Evolutionary conservation across 1,139 yeast genomes (phyloP), one percentile per base, ranked within the genome.

Genomic region (Saccharomyces hybrid): DNA sequence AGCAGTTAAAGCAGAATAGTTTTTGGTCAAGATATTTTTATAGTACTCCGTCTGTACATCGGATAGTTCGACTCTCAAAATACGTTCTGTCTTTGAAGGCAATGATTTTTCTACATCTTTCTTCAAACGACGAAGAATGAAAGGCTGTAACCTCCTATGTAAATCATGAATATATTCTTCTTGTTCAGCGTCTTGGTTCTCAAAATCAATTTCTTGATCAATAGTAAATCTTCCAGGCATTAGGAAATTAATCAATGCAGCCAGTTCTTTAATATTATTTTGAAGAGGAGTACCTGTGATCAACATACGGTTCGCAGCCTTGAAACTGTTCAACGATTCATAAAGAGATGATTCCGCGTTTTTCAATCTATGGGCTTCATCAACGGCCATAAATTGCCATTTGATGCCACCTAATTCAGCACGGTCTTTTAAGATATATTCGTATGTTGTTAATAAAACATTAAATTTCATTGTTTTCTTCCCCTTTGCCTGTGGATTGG

Each of bases 11-110:
- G 99, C 99, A 28, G 89, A 73, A 69, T 93, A 93, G 71, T 95
- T 93, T 63, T 87, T 86, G 23, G 98, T 88, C 58, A 93, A 80
- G 60, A 95, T 90, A 71, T 93, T 95, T 64, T 90, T 87, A 73
- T 95, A 93, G 70, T 93, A 95, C 56, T 89, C 93, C 0, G 98
- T 93, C 72, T 93, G 99, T 66, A 89, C 77, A 66, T 95, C 99
- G 0, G 97, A 88, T 61, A 93, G 76, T 70, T 93, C 99, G 13
- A 95, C 99, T 66, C 99, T 82, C 61, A 95, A 76, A 59, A 95
- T 95, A 62, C 98, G 81, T 73, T 93, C 99, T 0, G 97, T 85
- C 69, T 93, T 93, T 0, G 96, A 86, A 1, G 99, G 99, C 60
- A 93, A 76, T 0, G 97, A 89, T 68, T 91, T 93, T 68, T 20